Percentiles rank a stretch among this genome's conserved stretches.
Evolutionary conservation across 176 grass and related monocot genomes (phyloP).

Genomic region (Aegilops bicornis): DNA sequence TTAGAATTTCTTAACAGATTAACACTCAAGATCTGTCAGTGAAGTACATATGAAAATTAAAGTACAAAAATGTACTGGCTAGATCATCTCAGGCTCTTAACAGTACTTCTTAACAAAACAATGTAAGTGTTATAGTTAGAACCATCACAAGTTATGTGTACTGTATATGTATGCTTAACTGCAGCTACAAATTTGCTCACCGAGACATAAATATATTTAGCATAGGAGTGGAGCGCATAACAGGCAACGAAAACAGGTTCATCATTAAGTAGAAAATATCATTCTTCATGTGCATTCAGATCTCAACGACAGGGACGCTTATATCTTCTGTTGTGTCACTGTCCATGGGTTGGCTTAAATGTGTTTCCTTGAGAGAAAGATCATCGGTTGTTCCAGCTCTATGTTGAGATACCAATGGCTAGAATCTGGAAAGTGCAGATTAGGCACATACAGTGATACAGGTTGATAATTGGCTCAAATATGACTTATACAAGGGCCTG

Average conservation of each 20-base stretch:
- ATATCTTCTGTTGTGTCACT: neutral
- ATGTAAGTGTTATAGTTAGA: neutral
- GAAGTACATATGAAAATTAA: neutral
- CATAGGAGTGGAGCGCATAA: neutral
- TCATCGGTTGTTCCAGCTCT: neutral
- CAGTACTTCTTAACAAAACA: conserved; percentile 18
- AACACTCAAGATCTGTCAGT: conserved; percentile 5
- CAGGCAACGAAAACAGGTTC: neutral
- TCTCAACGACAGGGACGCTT: neutral
- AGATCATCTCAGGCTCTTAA: conserved; percentile 4
- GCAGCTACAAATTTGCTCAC: conserved; percentile 19
- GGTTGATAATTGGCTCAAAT: conserved; percentile 4
- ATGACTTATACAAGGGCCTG: neutral
- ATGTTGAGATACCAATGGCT: neutral
- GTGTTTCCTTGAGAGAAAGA: neutral
- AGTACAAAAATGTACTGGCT: neutral
- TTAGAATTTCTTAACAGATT: neutral
- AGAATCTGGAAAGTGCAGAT: neutral
- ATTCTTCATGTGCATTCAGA: neutral
- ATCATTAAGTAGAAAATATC: neutral
- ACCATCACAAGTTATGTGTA: neutral
- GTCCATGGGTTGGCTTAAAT: neutral
- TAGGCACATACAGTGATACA: neutral
- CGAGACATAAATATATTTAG: neutral
- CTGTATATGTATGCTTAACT: neutral